Evolutionary conservation across 768 basidiomycete genomes (phyloP), one percentile per base, ranked within the genome.

Genomic region (Vararia minispora): DNA sequence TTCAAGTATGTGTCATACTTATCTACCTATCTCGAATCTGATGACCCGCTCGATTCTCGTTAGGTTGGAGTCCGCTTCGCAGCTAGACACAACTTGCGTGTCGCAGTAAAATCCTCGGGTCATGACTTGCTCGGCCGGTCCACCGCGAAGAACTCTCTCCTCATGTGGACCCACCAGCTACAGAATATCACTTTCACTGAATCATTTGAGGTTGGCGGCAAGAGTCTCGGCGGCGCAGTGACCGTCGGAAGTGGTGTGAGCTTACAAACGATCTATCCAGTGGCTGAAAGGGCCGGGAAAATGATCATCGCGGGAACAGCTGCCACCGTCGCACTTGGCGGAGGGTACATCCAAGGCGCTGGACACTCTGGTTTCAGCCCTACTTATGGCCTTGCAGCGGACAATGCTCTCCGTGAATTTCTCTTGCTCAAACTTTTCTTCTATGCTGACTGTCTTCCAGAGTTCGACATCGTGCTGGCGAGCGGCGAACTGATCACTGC

Each of bases 41-140:
- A n/a, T n/a, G n/a, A n/a, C n/a, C 7, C 22, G 35, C 9, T 16
- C 34, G 11, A 9, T 16, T 28, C 23, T 21, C 12, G 23, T 27
- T 41, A 59, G 58, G 48, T 46, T 3, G 58, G 55, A 14, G 51
- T 63, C 14, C 42, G 28, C 16, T 63, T 63, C 39, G 52, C 59
- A 2, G 35, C 28, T n/a, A 32, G 32, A 8, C 40, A 61, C 29
- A 53, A 58, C 28, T 49, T 63, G 18, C 57, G 58, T 6, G 37
- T 62, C 13, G 53, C 41, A 4, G 46, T 63, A 40, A 61, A 60
- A 41, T 47, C 53, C 10, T 50, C 45, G 6, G 61, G 65, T 0
- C 66, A 69, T 37, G 68, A 69, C 39, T 63, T 55, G 43, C 57
- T 69, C 7, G 66, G 68, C 2, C 55, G 68, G 7, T 68, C 68